Evolutionary conservation across 2,329 filamentous ascomycete genomes (phyloP).

Genomic region (Hysterium pulicare): DNA sequence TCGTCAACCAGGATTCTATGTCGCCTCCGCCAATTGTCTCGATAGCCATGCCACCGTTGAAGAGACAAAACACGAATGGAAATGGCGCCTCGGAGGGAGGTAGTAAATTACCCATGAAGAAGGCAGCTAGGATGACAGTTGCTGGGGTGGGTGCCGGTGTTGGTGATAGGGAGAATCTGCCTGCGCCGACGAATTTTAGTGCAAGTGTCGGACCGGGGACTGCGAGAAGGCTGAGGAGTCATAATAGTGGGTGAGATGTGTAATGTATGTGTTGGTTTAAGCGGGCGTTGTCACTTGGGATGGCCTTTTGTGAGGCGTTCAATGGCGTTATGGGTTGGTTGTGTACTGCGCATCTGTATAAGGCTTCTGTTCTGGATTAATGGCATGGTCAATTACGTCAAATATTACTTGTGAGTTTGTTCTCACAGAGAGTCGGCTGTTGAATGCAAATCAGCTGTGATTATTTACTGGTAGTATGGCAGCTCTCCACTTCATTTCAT

Average conservation of each 20-base stretch:
- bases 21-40: slow-evolving; percentile 27
- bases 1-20: slow-evolving; percentile 30
- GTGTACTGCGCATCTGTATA: too few relatives aligned
- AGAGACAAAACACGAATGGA: slow-evolving; percentile 41
- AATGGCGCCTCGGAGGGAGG: slow-evolving; percentile 18
- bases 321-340: too few relatives aligned
- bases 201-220: slow-evolving; percentile 38
- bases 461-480: too few relatives aligned
- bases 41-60: slow-evolving; percentile 36
- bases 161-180: slow-evolving; percentile 41
- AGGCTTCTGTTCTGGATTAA: too few relatives aligned
- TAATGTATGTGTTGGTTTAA: slow-evolving; percentile 2
- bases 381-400: too few relatives aligned
- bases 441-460: too few relatives aligned
- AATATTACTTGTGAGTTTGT: too few relatives aligned
- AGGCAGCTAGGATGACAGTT: slow-evolving; percentile 43
- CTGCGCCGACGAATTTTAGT: slow-evolving; percentile 34
- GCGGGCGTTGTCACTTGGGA: too few relatives aligned
- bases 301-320: too few relatives aligned
- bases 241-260: slow-evolving; percentile 19
- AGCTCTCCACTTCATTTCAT: too few relatives aligned
- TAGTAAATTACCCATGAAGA: slow-evolving; percentile 45
- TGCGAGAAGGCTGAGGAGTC: slow-evolving; percentile 39
- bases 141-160: slow-evolving; percentile 28
- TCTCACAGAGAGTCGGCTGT: too few relatives aligned